Percentiles rank a stretch among this genome's conserved stretches.
Evolutionary conservation across 495 filamentous ascomycete species (phyloP).

Genomic region (Penicillium soppii): DNA sequence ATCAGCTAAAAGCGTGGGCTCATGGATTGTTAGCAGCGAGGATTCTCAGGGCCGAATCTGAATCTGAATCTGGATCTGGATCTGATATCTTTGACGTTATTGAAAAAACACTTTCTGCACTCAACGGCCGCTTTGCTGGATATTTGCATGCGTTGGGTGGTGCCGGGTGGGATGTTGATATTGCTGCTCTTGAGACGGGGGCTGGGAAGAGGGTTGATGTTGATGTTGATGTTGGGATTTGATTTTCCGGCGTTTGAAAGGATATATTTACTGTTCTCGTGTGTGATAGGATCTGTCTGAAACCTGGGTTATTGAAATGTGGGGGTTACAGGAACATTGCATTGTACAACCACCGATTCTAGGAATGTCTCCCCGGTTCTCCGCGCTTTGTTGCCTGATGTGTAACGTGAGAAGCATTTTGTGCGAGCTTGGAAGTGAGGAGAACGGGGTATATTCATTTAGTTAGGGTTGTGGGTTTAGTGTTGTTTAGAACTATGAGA

Average conservation of each 20-base stretch:
- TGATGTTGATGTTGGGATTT: neutral
- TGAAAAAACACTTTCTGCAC: slow-evolving; percentile 14
- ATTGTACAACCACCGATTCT: neutral
- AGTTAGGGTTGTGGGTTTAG: too few relatives aligned
- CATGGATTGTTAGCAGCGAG: slow-evolving; percentile 64
- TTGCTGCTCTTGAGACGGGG: slow-evolving; percentile 59
- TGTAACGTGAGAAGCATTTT: neutral
- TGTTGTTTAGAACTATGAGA: too few relatives aligned
- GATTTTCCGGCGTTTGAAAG: neutral
- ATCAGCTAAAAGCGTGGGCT: slow-evolving; percentile 69
- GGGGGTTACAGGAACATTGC: neutral
- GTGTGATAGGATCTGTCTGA: neutral
- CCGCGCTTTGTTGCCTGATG: neutral
- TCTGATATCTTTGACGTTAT: slow-evolving; percentile 13
- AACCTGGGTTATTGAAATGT: too few relatives aligned
- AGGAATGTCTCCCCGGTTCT: neutral
- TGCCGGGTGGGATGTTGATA: slow-evolving; percentile 61
- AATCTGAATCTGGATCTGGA: too few relatives aligned
- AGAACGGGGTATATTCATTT: neutral
- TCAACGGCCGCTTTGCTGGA: slow-evolving; percentile 45
- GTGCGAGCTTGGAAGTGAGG: neutral
- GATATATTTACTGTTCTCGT: neutral
- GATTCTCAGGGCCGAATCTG: slow-evolving; percentile 1
- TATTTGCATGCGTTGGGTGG: slow-evolving; percentile 39
- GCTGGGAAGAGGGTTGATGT: slow-evolving; percentile 35